phyloP scores from a whole-genome alignment of 306 rosid species.

The Comarum palustre region DNA sequence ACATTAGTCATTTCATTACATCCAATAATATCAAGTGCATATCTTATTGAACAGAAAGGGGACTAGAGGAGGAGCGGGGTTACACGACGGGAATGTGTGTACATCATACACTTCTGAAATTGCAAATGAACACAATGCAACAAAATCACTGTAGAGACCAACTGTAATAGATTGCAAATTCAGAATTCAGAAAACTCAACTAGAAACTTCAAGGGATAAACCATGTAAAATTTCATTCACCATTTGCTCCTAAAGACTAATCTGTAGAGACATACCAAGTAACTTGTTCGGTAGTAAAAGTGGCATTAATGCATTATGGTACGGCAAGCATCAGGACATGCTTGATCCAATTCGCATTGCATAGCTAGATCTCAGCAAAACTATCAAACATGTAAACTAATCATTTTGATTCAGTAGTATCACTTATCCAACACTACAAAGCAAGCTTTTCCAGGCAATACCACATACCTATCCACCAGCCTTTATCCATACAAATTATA shows the following conservation, averaged over 20 bases:
- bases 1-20: slow-evolving; percentile 15
- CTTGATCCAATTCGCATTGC: not conserved
- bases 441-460: not conserved
- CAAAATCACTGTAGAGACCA: slow-evolving; percentile 1
- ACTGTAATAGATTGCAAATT: not conserved
- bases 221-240: not conserved
- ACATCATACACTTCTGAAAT: not conserved
- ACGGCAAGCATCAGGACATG: not conserved
- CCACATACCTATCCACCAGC: not conserved
- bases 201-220: not conserved
- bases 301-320: not conserved
- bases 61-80: not conserved
- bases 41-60: not conserved
- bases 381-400: slow-evolving; percentile 8
- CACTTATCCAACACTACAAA: not conserved
- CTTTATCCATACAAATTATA: not conserved
- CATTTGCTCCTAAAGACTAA: not conserved
- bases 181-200: not conserved
- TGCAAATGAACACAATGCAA: not conserved
- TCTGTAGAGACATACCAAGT: not conserved
- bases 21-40: not conserved
- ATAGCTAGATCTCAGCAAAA: not conserved
- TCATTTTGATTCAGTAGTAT: not conserved
- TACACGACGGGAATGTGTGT: not conserved
- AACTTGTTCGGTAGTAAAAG: not conserved